phyloP scores from a whole-genome alignment of 441 rosid genomes.

The Aleurites moluccanus region DNA sequence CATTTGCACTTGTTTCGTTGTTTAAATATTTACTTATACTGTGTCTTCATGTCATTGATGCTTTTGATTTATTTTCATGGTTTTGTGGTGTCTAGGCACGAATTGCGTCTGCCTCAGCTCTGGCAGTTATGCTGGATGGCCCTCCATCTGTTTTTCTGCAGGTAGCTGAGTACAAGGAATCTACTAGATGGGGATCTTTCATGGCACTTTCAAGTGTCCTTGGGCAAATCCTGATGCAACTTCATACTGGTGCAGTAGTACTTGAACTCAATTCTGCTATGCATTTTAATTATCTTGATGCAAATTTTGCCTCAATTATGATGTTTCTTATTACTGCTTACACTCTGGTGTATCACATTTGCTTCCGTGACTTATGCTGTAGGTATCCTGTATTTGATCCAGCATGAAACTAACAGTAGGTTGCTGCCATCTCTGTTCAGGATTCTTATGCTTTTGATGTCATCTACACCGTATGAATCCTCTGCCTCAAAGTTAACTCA shows the following conservation, averaged over 20 bases:
- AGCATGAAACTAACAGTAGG: conserved; percentile 65
- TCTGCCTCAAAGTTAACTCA: conserved; percentile 21
- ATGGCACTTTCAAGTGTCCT: conserved; percentile 86
- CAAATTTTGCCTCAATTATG: neutral
- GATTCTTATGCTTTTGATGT: conserved; percentile 74
- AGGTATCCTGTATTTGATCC: conserved; percentile 79
- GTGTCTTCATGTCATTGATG: conserved; percentile 1
- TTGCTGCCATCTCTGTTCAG: conserved; percentile 71
- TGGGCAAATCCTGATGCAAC: conserved; percentile 84
- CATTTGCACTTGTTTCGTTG: conserved; percentile 5
- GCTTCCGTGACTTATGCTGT: conserved; percentile 25
- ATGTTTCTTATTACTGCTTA: conserved; percentile 17
- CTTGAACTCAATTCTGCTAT: conserved; percentile 26
- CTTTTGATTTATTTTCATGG: conserved; percentile 24
- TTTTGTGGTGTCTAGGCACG: conserved; percentile 60
- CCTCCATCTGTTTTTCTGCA: conserved; percentile 82
- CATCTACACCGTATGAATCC: conserved; percentile 84
- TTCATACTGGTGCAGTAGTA: conserved; percentile 87
- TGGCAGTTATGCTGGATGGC: conserved; percentile 81
- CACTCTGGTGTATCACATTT: conserved; percentile 16
- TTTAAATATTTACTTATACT: neutral
- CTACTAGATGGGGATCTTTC: conserved; percentile 66
- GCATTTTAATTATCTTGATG: conserved; percentile 20
- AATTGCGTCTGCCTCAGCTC: conserved; percentile 74
- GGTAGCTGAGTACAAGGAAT: conserved; percentile 88